These are phyloP conservation scores for Prunus mongolica DNA, from an alignment of 306 rosid species.

Conservation along the genomic window DNA sequence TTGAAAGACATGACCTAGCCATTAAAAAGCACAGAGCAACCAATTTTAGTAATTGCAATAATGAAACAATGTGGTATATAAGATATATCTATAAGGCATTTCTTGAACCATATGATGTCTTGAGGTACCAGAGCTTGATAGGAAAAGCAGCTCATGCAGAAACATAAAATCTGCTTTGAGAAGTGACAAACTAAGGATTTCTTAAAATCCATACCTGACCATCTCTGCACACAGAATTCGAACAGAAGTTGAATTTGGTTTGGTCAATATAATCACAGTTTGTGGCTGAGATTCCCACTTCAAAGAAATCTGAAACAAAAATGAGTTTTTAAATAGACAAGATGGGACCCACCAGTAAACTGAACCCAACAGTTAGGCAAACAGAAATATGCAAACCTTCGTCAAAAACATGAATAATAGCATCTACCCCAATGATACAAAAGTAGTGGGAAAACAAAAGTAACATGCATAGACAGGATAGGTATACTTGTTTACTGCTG, in stretches of 20 bases:
- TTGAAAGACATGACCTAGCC: neutral
- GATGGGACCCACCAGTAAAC: conserved; percentile 14
- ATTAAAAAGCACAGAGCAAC: neutral
- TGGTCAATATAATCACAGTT: conserved; percentile 84
- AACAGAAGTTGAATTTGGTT: conserved; percentile 87
- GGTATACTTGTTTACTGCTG: conserved; percentile 89
- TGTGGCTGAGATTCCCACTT: conserved; percentile 93
- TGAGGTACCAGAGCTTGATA: conserved; percentile 18
- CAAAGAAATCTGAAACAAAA: conserved; percentile 79
- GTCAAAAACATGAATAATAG: neutral
- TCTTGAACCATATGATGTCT: conserved; percentile 1
- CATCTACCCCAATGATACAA: neutral
- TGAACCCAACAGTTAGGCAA: neutral
- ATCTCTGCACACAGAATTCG: conserved; percentile 80
- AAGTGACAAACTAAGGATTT: conserved; percentile 14
- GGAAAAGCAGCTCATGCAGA: conserved; percentile 2
- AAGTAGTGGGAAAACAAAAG: conserved; percentile 24
- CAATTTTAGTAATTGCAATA: neutral
- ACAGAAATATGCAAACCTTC: conserved; percentile 2
- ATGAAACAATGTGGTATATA: neutral
- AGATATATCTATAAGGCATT: conserved; percentile 22
- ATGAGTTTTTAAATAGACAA: conserved; percentile 32
- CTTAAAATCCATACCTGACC: conserved; percentile 60
- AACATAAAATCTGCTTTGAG: conserved; percentile 8
- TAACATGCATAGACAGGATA: conserved; percentile 13